Evolutionary conservation across 2,329 filamentous ascomycete genomes (phyloP).

Genomic region (Harringtonia aguacate): DNA sequence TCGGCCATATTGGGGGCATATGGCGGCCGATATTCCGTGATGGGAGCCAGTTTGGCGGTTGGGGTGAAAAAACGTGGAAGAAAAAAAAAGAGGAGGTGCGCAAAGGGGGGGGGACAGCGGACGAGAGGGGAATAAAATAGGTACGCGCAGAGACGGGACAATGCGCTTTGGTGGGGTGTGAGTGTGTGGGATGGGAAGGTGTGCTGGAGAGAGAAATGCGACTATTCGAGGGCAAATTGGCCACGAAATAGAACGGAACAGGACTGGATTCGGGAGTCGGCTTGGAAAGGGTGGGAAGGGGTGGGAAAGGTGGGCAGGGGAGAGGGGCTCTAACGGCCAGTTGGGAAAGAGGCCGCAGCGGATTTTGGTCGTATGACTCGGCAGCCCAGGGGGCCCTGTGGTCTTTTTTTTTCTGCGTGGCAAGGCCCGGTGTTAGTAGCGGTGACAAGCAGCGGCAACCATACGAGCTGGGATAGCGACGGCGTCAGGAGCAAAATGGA

Average conservation of each 20-base stretch:
- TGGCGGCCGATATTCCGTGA: constrained; percentile 5
- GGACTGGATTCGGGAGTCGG: background rate
- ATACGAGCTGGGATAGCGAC: no score
- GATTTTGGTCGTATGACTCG: constrained; percentile 6
- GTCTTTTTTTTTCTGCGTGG: constrained; percentile 1
- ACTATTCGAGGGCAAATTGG: no score
- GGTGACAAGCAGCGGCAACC: background rate
- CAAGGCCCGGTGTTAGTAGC: constrained; percentile 5
- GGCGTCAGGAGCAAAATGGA: no score
- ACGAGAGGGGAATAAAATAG: background rate
- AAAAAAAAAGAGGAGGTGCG: background rate
- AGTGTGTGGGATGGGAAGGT: no score
- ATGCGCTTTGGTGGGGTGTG: no score
- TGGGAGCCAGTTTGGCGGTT: constrained; percentile 11
- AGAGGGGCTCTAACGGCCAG: constrained; percentile 4
- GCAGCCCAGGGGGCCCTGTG: constrained; percentile 2
- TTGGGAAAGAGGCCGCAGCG: constrained; percentile 1
- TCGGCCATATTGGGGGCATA: constrained; percentile 11
- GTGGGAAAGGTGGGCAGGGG: background rate
- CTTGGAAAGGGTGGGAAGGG: background rate
- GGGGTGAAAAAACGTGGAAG: background rate
- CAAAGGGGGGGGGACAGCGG: background rate
- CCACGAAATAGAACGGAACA: background rate
- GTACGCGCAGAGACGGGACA: no score
- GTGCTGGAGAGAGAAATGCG: background rate